Evolutionary conservation across 2,329 filamentous ascomycete species (phyloP), one percentile per base, ranked within the genome.

Genomic region (Stemphylium vesicarium): DNA sequence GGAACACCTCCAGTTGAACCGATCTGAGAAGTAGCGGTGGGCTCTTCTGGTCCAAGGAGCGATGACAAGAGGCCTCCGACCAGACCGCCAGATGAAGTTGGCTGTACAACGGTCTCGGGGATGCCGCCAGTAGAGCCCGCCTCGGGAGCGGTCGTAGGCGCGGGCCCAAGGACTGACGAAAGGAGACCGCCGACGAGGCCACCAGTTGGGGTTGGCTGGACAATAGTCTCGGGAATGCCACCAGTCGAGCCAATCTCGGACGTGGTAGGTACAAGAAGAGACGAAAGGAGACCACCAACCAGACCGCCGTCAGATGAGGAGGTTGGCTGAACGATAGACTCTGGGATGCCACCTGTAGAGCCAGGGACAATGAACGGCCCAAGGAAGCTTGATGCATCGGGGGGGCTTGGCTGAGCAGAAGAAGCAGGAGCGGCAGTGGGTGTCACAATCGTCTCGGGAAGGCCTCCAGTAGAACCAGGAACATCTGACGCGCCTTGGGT

Each of bases 311-410:
- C 20, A 6, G 57, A 47, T 24, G 59, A 57, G 12, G 53, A 45
- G 5, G 64, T 60, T 13, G 65, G 64, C 42, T 53, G 32, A 10
- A 60, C 22, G 26, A 59, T 37, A 11, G 60, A 39, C 9, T 53
- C 38, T 4, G 62, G 59, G 16, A 60, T 4, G n/a, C 54, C 50
- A 12, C 60, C 65, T 32, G 65, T 66, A 4, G 63, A 61, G 32
- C 65, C 67, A 15, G 65, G 63, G 16, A 66, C 53, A 20, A 65
- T 68, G 53, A 69, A 67, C 4, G 65, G 61, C 6, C 65, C 64
- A 0, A 60, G 62, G 42, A 69, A 61, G 56, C 61, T 62, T 13
- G 65, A 66, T 12, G 60, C 43, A 18, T 50, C 53, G 24, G 53
- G 18, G 29, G 53, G 46, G 18, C 46, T 55, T 48, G 57, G 49